Conservation (phyloP, 345 rosid species). For the Viola odorata region DNA sequence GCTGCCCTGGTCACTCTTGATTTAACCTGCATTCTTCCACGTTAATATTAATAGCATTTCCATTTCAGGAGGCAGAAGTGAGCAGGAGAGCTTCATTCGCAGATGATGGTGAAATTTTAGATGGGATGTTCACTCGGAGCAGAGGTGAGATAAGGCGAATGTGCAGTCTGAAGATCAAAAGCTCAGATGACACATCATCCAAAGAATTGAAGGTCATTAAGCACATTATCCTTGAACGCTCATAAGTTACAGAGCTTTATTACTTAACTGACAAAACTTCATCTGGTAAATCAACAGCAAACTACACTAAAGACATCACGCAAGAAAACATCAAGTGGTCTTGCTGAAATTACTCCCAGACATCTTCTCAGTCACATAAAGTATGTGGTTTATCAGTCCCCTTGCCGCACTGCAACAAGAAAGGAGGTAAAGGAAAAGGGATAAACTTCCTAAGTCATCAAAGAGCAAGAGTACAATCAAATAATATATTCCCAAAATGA, state of each 20-base stretch:
- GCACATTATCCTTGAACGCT: neutral
- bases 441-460: too few relatives aligned
- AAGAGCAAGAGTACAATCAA: too few relatives aligned
- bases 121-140: conserved; percentile 25
- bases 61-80: conserved; percentile 51
- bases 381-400: conserved; percentile 89
- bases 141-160: conserved; percentile 22
- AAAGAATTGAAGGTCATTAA: conserved; percentile 40
- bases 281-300: neutral
- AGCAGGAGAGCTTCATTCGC: conserved; percentile 59
- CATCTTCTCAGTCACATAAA: conserved; percentile 70
- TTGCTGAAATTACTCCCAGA: conserved; percentile 73
- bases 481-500: too few relatives aligned
- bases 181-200: conserved; percentile 34
- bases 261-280: conserved; percentile 7
- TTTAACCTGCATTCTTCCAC: neutral
- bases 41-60: neutral
- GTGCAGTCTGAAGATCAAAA: conserved; percentile 13
- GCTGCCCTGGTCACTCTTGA: too few relatives aligned
- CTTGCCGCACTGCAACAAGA: conserved; percentile 75
- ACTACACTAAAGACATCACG: neutral
- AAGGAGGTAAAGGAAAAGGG: too few relatives aligned
- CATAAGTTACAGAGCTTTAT: neutral
- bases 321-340: conserved; percentile 17
- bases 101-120: conserved; percentile 29